Base-by-base conservation (phyloP, 441 rosid genomes). In the Gossypium gossypioides region DNA sequence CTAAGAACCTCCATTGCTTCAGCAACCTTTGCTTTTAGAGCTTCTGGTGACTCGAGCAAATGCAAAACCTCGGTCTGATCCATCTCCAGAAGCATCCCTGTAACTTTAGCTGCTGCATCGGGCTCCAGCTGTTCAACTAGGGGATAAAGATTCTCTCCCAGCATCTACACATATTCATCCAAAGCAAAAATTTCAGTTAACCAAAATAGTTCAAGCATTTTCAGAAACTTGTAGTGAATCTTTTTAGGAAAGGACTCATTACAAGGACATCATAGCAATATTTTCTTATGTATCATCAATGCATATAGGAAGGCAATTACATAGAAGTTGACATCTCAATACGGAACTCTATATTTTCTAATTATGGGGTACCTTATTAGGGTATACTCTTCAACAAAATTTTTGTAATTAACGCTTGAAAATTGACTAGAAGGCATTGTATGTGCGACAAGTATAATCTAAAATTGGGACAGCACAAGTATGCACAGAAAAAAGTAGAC, bases 51-150 rank as follows among this genome's bases (percentile, higher is more conserved):
- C 77, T 92, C 97, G 1, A 92, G 85, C 80, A 92, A 78, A 83
- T 90, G 97, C 44, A 92, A 71, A 69, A 92, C 95, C 86, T 89
- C 96, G 0, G 96, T 86, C 81, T 90, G 95, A 61, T 92, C 97
- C 97, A 92, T 92, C 76, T 92, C 97, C 78, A 92, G 77, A 69
- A 92, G 96, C 97, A 92, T 92, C 40, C 96, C 95, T 1, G 97
- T 89, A 54, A 92, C 96, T 79, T 92, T 92, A 27, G 93, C 97
- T 15, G 93, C 92, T 12, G 89, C 83, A 34, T 89, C 95, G 58
- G 88, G 89, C 81, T 92, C 93, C 60, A 92, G 82, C 81, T 88
- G 92, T 40, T 92, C 96, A 29, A 90, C 97, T 13, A 86, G 90
- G 3, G 96, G 97, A 78, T 92, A 92, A 56, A 92, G 90, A 82